Conservation (phyloP, 2,329 filamentous ascomycete genomes). For the Sporothrix sp. region DNA sequence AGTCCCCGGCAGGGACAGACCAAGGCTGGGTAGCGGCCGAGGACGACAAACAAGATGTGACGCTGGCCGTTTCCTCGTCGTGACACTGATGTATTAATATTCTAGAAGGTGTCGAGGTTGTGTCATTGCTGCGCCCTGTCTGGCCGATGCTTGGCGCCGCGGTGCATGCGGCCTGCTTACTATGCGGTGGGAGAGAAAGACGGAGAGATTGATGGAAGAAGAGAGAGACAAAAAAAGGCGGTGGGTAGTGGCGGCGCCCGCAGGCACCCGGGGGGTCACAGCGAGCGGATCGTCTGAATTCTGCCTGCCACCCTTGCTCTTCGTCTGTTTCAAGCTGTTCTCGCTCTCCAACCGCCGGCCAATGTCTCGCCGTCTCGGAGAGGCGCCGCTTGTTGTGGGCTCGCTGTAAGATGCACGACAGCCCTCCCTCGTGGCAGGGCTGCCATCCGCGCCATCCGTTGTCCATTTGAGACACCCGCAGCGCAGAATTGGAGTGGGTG, state of each 20-base stretch:
- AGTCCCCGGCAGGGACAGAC: too few species aligned
- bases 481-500: background rate
- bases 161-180: too few species aligned
- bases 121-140: too few species aligned
- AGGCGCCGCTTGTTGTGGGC: background rate
- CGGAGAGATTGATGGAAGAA: too few species aligned
- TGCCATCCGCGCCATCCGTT: background rate
- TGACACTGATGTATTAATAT: too few species aligned
- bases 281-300: constrained; percentile 10
- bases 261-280: background rate
- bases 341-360: background rate
- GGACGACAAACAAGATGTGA: too few species aligned
- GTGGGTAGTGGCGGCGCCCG: background rate
- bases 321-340: background rate
- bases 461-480: constrained; percentile 2
- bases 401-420: background rate
- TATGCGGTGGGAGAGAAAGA: too few species aligned
- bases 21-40: too few species aligned
- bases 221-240: too few species aligned
- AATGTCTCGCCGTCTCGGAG: background rate
- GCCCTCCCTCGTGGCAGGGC: background rate
- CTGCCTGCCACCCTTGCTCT: background rate
- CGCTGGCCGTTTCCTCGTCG: too few species aligned
- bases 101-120: too few species aligned
- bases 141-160: too few species aligned